These are phyloP conservation scores for Mycena citricolor DNA, from an alignment of 1,284 basidiomycete genomes.

Conservation along the genomic window DNA sequence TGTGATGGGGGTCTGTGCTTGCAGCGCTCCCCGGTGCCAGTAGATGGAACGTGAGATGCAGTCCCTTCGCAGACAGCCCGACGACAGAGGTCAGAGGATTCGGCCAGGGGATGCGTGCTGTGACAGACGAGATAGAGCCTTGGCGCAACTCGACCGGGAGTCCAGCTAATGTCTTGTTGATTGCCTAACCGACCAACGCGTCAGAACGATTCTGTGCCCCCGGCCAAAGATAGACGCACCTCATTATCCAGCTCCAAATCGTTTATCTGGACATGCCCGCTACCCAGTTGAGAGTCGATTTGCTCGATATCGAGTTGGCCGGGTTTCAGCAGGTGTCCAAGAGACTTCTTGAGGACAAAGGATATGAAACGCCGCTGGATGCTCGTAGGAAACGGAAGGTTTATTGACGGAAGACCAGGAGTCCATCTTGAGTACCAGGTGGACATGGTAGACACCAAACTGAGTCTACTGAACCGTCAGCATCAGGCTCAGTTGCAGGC, in stretches of 20 bases:
- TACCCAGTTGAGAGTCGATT: constrained; percentile 90
- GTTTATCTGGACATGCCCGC: constrained; percentile 84
- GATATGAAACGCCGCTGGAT: constrained; percentile 90
- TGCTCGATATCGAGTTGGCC: constrained; percentile 86
- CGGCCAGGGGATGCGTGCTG: constrained; percentile 75
- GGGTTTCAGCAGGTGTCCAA: constrained; percentile 85
- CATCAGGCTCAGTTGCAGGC: not conserved
- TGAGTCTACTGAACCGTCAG: no score
- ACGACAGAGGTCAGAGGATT: constrained; percentile 72
- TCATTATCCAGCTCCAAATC: constrained; percentile 78
- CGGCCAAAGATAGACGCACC: constrained; percentile 51
- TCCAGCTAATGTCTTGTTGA: constrained; percentile 71
- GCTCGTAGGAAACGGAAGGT: constrained; percentile 74
- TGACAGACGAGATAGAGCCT: constrained; percentile 73
- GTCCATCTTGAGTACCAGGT: constrained; percentile 57
- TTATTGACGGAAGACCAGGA: constrained; percentile 57
- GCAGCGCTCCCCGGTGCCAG: no score
- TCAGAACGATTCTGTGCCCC: no score
- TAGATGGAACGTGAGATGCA: constrained; percentile 62
- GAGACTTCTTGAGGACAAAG: constrained; percentile 79
- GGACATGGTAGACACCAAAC: constrained; percentile 32
- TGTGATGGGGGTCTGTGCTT: constrained; percentile 31
- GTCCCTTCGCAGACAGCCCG: constrained; percentile 63
- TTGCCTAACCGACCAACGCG: constrained; percentile 53
- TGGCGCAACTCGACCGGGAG: constrained; percentile 70